Percentiles rank a stretch among this genome's conserved stretches.
These are phyloP conservation scores for Aspergillus tamarii DNA, from an alignment of 2,329 filamentous ascomycete genomes.

Conservation along the genomic window DNA sequence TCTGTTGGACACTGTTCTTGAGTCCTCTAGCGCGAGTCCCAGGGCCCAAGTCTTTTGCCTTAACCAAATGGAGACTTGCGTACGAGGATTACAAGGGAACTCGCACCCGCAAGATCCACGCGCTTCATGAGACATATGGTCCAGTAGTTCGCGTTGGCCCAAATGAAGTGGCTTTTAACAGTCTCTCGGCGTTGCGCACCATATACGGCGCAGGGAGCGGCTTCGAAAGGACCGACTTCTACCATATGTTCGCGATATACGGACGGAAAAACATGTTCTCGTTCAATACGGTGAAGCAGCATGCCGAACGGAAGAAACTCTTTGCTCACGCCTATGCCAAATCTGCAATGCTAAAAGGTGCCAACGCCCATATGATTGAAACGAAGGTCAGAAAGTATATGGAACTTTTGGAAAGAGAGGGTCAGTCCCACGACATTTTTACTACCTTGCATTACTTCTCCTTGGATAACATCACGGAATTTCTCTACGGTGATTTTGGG, in stretches of 20 bases:
- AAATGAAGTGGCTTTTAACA: conserved; percentile 50
- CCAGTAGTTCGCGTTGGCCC: conserved; percentile 53
- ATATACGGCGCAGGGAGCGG: conserved; percentile 60
- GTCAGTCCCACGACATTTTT: conserved; percentile 49
- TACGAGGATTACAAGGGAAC: conserved; percentile 49
- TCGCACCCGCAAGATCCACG: conserved; percentile 47
- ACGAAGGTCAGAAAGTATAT: conserved; percentile 47
- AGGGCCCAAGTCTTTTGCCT: conserved; percentile 45
- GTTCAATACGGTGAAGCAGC: conserved; percentile 48
- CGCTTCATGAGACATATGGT: conserved; percentile 52
- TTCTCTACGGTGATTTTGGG: conserved; percentile 54
- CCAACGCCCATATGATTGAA: conserved; percentile 40
- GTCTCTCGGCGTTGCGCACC: conserved; percentile 50
- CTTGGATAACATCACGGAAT: conserved; percentile 57
- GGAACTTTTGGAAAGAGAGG: conserved; percentile 42
- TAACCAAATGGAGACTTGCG: conserved; percentile 52
- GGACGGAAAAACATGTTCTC: conserved; percentile 58
- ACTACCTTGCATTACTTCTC: conserved; percentile 56
- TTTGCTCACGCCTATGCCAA: conserved; percentile 59
- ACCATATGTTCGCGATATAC: conserved; percentile 60
- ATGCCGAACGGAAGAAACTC: conserved; percentile 57
- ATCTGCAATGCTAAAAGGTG: conserved; percentile 43
- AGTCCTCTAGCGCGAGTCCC: conserved; percentile 18
- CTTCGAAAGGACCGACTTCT: conserved; percentile 56
- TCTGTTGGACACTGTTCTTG: background rate